Evolutionary conservation across 768 basidiomycete genomes (phyloP).

Genomic region (Imleria badia): DNA sequence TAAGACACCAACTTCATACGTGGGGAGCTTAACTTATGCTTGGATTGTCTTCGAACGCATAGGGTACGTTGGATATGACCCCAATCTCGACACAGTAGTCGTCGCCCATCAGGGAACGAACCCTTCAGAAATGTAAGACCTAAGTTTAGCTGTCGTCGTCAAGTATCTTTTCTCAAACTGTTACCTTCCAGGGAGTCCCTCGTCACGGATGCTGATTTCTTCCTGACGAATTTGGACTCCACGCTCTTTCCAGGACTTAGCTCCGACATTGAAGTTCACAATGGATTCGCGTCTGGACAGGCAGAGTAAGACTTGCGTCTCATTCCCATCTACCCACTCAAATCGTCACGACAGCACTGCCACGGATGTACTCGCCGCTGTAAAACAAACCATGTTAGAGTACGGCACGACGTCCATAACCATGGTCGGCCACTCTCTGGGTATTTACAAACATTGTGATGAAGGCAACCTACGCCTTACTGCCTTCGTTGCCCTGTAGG

Average conservation of each 20-base stretch:
- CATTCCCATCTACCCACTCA: background rate
- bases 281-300: slow-evolving; percentile 48
- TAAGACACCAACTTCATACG: slow-evolving; percentile 14
- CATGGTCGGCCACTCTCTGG: slow-evolving; percentile 44
- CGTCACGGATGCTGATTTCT: slow-evolving; percentile 44
- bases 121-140: slow-evolving; percentile 29
- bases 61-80: slow-evolving; percentile 59
- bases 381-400: slow-evolving; percentile 38
- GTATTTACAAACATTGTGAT: background rate
- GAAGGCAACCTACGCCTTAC: background rate
- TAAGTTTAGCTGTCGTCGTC: background rate
- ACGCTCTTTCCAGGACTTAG: slow-evolving; percentile 51
- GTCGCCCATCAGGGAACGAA: slow-evolving; percentile 40
- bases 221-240: slow-evolving; percentile 34
- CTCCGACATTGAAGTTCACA: slow-evolving; percentile 42
- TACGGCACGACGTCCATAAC: slow-evolving; percentile 40
- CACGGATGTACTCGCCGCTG: slow-evolving; percentile 42
- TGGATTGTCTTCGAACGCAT: background rate
- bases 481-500: slow-evolving; percentile 16
- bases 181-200: slow-evolving; percentile 30
- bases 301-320: slow-evolving; percentile 35
- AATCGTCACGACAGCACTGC: slow-evolving; percentile 36
- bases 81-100: slow-evolving; percentile 35
- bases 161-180: background rate
- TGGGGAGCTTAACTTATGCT: background rate